Percentiles rank a stretch among this genome's conserved stretches.
Evolutionary conservation across 768 basidiomycete species (phyloP).

Genomic region (Amanita jacksonii): DNA sequence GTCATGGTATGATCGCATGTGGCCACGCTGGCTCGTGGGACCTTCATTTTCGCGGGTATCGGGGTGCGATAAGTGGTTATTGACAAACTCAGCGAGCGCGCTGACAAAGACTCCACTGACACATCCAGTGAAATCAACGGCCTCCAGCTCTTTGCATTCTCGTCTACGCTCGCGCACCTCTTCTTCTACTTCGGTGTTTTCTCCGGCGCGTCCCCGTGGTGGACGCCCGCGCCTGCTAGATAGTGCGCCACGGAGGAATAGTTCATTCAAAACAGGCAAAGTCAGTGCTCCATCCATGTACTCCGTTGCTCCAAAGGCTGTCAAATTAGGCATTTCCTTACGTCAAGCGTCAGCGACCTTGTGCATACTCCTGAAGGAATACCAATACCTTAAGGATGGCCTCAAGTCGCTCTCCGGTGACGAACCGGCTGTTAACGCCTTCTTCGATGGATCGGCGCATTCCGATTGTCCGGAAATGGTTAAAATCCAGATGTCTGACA

Average conservation of each 20-base stretch:
- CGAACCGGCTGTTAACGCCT: constrained; percentile 82
- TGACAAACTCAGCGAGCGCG: constrained; percentile 77
- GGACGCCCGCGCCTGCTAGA: constrained; percentile 63
- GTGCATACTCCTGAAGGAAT: constrained; percentile 4
- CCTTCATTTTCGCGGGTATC: constrained; percentile 32
- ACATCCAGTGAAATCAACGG: constrained; percentile 91
- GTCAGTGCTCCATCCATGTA: constrained; percentile 96
- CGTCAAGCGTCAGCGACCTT: constrained; percentile 4
- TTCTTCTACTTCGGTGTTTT: constrained; percentile 50
- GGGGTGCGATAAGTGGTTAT: constrained; percentile 41
- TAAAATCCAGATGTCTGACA: constrained; percentile 86
- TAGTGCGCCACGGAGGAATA: constrained; percentile 77
- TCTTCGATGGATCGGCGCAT: constrained; percentile 91
- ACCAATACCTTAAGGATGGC: constrained; percentile 59
- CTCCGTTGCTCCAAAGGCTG: constrained; percentile 90
- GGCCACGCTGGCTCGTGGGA: constrained; percentile 21
- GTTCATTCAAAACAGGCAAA: constrained; percentile 74
- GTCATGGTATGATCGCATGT: constrained; percentile 27
- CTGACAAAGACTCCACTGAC: constrained; percentile 86
- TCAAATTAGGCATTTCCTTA: constrained; percentile 84
- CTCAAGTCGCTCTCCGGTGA: constrained; percentile 80
- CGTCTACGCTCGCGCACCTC: constrained; percentile 67
- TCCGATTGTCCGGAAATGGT: constrained; percentile 94
- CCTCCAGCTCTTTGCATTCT: constrained; percentile 73
- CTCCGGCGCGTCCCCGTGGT: constrained; percentile 50